Conservation (phyloP, 305 asterid species). For the Petunia hybrid region DNA sequence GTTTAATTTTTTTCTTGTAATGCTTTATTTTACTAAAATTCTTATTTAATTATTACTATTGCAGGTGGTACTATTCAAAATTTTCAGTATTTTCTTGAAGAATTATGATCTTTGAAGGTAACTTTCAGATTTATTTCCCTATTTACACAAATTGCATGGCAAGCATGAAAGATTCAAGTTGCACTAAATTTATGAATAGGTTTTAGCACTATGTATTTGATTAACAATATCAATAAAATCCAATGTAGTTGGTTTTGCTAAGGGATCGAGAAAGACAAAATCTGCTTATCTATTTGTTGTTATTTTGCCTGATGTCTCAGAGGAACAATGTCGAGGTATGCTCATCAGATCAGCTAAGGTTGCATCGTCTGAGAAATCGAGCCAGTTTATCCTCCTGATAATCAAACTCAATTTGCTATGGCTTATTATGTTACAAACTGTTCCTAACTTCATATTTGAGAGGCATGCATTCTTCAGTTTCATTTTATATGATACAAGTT, state of each 20-base stretch:
- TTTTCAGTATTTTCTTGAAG: too few relatives aligned
- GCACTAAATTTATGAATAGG: too few relatives aligned
- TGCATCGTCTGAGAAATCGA: slow-evolving; percentile 31
- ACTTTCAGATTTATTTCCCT: too few relatives aligned
- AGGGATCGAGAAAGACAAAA: slow-evolving; percentile 27
- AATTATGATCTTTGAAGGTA: too few relatives aligned
- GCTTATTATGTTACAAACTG: slow-evolving; percentile 35
- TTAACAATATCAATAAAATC: too few relatives aligned
- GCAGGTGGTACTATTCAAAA: too few relatives aligned
- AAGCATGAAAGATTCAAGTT: too few relatives aligned
- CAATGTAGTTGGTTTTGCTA: slow-evolving; percentile 31
- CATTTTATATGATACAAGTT: neutral
- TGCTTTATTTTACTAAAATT: too few relatives aligned
- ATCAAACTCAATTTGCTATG: slow-evolving; percentile 33
- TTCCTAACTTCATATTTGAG: slow-evolving; percentile 33
- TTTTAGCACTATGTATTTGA: too few relatives aligned
- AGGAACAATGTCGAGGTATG: slow-evolving; percentile 29
- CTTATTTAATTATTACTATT: too few relatives aligned
- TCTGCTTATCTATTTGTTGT: slow-evolving; percentile 31
- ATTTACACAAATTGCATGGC: too few relatives aligned
- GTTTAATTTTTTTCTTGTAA: too few relatives aligned
- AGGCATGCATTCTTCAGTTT: neutral
- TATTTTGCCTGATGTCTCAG: slow-evolving; percentile 35
- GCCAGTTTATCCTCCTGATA: slow-evolving; percentile 34
- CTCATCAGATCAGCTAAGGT: slow-evolving; percentile 19